Conservation (phyloP, 345 rosid species). For the Streptanthus diversifolius region DNA sequence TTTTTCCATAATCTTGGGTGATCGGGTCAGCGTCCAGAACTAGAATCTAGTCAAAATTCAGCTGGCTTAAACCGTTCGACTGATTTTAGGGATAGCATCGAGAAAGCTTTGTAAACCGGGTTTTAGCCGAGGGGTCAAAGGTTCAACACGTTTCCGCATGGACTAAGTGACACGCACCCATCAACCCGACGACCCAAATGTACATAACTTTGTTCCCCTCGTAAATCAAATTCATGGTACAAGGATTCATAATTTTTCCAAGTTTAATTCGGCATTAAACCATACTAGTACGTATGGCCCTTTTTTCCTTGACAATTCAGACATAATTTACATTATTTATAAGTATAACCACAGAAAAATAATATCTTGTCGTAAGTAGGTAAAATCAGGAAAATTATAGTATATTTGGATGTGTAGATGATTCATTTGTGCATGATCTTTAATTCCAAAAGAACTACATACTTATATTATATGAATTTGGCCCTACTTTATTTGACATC, state of each 20-base stretch:
- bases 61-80: too few species aligned
- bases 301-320: background rate
- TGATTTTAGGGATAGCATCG: too few species aligned
- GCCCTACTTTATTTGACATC: background rate
- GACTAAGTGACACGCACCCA: background rate
- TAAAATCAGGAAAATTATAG: background rate
- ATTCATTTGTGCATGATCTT: conserved; percentile 5
- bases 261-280: too few species aligned
- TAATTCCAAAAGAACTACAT: conserved; percentile 6
- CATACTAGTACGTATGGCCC: too few species aligned
- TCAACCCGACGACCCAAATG: background rate
- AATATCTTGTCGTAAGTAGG: background rate
- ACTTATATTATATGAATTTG: background rate
- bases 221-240: background rate
- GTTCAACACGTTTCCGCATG: background rate
- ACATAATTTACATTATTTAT: background rate
- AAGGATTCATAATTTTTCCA: too few species aligned
- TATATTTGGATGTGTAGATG: background rate
- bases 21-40: background rate
- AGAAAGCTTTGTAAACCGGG: background rate
- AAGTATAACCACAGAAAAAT: background rate
- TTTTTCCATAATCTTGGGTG: background rate
- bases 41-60: background rate
- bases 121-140: background rate
- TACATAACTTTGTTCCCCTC: background rate